Base-by-base conservation (phyloP, 306 rosid genomes). In the Quercus cerris region DNA sequence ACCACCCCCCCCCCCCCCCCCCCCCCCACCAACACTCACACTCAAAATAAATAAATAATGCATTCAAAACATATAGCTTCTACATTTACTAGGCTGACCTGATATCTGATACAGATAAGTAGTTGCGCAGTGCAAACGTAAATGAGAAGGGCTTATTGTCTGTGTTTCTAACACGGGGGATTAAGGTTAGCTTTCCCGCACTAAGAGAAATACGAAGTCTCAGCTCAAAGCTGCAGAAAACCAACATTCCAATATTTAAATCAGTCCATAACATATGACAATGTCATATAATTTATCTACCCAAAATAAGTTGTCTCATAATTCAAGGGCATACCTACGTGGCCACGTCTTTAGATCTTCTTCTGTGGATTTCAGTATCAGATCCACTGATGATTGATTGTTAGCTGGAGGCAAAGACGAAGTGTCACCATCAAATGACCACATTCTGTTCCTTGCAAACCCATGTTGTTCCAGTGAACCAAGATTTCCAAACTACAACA, bases 381-480 rank as follows among this genome's bases (percentile, higher is more conserved):
- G 82, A 84, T 92, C 94, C 28, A 92, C 93, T 30, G 92, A 85
- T 70, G 97, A 90, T 10, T 90, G 93, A 79, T 68, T 86, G 71
- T 86, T 86, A 22, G 84, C 56, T 28, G 92, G 90, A 82, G 93
- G 87, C 61, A 92, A 63, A 68, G 93, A 87, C 17, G 89, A 89
- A 80, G 93, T 89, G 79, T 92, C 87, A 20, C 78, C 74, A 80
- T 92, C 97, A 76, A 90, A 46, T 55, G 94, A 86, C 97, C 97
- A 92, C 55, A 87, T 56, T 58, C 87, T 87, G 86, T 86, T 88
- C 83, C 89, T 89, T 54, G 88, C 83, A 79, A 90, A 80, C 77
- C 92, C 92, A 77, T 88, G 81, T 66, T 83, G 89, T 73, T 89
- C 97, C 25, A 83, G 77, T 30, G 87, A 86, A 75, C 97, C 81